A percentile compares a stretch with the other conserved stretches of the same genome.
These are phyloP conservation scores for Trametes pubescens DNA, from an alignment of 1,284 basidiomycete genomes.

Conservation along the genomic window DNA sequence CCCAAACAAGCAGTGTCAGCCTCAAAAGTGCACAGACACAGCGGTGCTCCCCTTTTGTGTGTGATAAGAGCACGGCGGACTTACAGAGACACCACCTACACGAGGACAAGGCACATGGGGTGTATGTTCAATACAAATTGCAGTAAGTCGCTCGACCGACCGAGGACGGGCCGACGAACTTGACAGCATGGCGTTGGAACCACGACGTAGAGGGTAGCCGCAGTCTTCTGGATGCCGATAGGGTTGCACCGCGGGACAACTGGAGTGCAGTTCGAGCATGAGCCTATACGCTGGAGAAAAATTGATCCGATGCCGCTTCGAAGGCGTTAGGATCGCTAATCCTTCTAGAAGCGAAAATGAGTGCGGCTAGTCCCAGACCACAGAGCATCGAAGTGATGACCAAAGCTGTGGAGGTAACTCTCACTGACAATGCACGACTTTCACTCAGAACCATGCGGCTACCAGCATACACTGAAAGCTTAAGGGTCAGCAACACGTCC, in stretches of 20 bases:
- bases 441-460: no score
- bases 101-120: not conserved
- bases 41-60: not conserved
- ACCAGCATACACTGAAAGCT: no score
- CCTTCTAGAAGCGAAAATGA: no score
- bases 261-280: not conserved
- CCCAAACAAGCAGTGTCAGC: not conserved
- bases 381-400: no score
- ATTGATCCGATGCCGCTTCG: not conserved
- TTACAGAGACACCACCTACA: conserved; percentile 5
- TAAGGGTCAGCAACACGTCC: no score
- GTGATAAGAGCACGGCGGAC: not conserved
- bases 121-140: not conserved
- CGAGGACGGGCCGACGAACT: not conserved
- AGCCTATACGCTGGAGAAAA: not conserved
- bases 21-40: not conserved
- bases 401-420: no score
- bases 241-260: not conserved
- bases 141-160: not conserved
- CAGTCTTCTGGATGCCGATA: not conserved
- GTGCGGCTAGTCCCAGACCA: no score
- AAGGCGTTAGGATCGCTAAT: no score
- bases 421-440: no score
- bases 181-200: not conserved
- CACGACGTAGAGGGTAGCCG: not conserved